Conservation (phyloP, 2,329 filamentous ascomycete species). For the Blumeria graminis region DNA sequence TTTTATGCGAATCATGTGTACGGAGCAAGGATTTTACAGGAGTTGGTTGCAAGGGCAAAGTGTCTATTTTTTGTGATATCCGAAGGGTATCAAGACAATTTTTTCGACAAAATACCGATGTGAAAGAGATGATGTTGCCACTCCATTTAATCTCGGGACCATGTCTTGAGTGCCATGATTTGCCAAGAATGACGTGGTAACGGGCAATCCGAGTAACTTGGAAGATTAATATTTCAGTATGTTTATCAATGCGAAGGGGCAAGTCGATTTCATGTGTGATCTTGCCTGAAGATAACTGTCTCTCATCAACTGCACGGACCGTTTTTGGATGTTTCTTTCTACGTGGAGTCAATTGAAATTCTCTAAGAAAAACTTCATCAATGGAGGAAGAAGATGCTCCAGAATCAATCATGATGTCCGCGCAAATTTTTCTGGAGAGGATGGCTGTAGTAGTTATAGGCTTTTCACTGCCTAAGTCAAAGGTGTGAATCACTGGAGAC, state of each 20-base stretch:
- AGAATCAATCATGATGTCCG: neutral
- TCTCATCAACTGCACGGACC: neutral
- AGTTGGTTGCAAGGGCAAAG: too few relatives aligned
- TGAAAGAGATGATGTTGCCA: neutral
- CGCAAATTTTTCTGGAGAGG: too few relatives aligned
- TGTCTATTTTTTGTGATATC: too few relatives aligned
- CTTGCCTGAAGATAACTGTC: neutral
- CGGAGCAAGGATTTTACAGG: too few relatives aligned
- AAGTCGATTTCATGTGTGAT: neutral
- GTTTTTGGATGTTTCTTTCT: neutral
- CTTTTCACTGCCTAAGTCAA: neutral
- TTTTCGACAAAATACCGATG: neutral
- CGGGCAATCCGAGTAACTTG: neutral
- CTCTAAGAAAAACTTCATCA: neutral
- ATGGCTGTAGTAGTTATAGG: neutral
- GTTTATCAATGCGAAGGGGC: neutral
- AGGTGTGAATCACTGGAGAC: neutral
- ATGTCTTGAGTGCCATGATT: too few relatives aligned
- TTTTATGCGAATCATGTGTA: too few relatives aligned
- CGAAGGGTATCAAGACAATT: neutral
- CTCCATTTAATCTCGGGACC: constrained; percentile 1
- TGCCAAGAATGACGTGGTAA: neutral
- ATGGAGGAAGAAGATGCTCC: neutral
- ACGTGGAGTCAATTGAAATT: neutral
- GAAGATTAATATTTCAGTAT: neutral